A percentile compares a stretch with the other conserved stretches of the same genome.
Evolutionary conservation across 495 filamentous ascomycete genomes (phyloP).

Genomic region (Viridothelium virens): DNA sequence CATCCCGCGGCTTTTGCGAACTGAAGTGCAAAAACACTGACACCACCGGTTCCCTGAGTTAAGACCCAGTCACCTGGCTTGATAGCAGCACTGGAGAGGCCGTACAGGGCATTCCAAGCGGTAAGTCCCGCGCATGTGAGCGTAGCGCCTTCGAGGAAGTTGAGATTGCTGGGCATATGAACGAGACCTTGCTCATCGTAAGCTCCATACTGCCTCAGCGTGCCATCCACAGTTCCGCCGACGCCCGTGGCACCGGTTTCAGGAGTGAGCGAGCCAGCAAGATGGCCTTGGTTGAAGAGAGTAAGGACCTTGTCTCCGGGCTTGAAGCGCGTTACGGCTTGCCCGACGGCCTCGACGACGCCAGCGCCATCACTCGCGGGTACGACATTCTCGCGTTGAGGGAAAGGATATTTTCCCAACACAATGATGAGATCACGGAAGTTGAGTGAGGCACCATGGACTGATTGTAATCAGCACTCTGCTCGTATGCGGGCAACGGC

Average conservation of each 20-base stretch:
- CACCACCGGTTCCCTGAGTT: slow-evolving; percentile 76
- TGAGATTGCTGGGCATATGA: slow-evolving; percentile 53
- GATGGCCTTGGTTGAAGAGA: slow-evolving; percentile 72
- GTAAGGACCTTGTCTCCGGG: slow-evolving; percentile 66
- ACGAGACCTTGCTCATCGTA: slow-evolving; percentile 67
- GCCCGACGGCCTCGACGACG: slow-evolving; percentile 59
- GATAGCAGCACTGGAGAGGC: slow-evolving; percentile 48
- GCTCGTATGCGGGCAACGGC: neutral
- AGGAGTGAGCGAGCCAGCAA: slow-evolving; percentile 49
- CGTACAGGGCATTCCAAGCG: slow-evolving; percentile 77
- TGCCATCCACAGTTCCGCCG: slow-evolving; percentile 64
- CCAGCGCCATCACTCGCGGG: slow-evolving; percentile 74
- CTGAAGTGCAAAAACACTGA: slow-evolving; percentile 68
- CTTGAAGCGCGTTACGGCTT: slow-evolving; percentile 58
- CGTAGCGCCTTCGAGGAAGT: slow-evolving; percentile 55
- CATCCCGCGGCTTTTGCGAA: slow-evolving; percentile 82
- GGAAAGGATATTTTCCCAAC: slow-evolving; percentile 63
- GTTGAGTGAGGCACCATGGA: slow-evolving; percentile 70
- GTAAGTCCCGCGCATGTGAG: slow-evolving; percentile 69
- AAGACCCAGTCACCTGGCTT: slow-evolving; percentile 64
- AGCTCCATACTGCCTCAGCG: slow-evolving; percentile 60
- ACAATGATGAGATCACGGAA: slow-evolving; percentile 77
- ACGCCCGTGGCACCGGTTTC: slow-evolving; percentile 38
- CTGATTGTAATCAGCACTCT: slow-evolving; percentile 18
- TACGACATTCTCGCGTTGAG: slow-evolving; percentile 50